Base-by-base conservation (phyloP, 148 eudicot species). In the Rhododendron ovatum region DNA sequence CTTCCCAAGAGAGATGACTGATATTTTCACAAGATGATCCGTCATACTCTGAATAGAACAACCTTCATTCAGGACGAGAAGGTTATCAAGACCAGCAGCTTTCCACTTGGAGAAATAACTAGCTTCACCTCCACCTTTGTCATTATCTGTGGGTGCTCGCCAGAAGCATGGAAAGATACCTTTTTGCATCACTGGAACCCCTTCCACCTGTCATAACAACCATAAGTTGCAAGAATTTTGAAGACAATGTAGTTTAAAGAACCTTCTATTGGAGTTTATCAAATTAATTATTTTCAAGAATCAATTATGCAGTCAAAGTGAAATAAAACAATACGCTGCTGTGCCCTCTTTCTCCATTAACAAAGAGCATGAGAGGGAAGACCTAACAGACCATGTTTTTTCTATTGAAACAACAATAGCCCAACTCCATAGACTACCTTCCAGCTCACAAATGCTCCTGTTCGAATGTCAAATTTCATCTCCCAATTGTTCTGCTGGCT, bases 141-240 rank as follows among this genome's bases (percentile, higher is more conserved):
- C 99, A 87, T 96, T 96, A 88, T 95, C 99, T 45, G 93, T 96
- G 22, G 99, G 98, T 87, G 98, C 99, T 85, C 99, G 91, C 99
- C 99, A 96, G 85, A 95, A 94, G 95, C 98, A 95, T 80, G 99
- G 99, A 61, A 88, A 37, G 82, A 95, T 88, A 77, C 98, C 98
- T 84, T 86, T 90, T 85, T 88, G 88, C 95, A 96, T 93, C 81
- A 93, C 92, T 11, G 71, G 76, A 88, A 89, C 83, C 88, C 96
- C 99, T 86, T 88, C 82, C 57, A 96, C 96, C 99, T 95, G 88
- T 81, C 79, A 85, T 87, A 84, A 55, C 83, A 47, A 84, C 37
- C 28, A 41, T 48, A 48, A 24, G 17, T 65, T 39, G 28, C 61
- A 28, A 86, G 69, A 76, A 15, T 48, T 86, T 69, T 50, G 18